A percentile compares a stretch with the other conserved stretches of the same genome.
Evolutionary conservation across 257 asterid genomes (phyloP).

Genomic region (Coffea eugenioides): DNA sequence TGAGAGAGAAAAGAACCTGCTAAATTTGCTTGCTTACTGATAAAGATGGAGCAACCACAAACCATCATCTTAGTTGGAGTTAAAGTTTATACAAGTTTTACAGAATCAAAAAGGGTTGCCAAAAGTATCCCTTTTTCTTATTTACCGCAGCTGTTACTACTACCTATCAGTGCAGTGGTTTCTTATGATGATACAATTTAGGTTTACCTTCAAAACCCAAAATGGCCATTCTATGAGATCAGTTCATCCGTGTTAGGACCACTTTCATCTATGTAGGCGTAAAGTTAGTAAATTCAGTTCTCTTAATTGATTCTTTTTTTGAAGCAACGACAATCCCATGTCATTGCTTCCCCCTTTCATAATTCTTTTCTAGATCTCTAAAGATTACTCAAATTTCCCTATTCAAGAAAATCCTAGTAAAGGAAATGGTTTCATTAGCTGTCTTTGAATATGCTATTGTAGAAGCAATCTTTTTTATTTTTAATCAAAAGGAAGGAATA

Average conservation of each 20-base stretch:
- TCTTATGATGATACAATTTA: neutral
- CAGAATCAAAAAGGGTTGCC: no score
- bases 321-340: neutral
- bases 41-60: neutral
- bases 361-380: neutral
- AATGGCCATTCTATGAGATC: neutral
- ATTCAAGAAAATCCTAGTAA: neutral
- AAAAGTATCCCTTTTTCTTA: neutral
- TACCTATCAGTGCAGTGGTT: no score
- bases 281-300: neutral
- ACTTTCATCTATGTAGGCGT: neutral
- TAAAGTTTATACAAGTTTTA: no score
- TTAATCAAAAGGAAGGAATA: neutral
- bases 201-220: neutral
- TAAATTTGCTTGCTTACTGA: neutral
- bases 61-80: no score
- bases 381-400: no score
- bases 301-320: neutral
- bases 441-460: neutral
- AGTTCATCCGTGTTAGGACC: neutral
- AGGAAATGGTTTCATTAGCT: no score
- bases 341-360: neutral
- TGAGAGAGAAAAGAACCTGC: neutral
- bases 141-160: no score
- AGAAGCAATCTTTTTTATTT: neutral